phyloP scores from a whole-genome alignment of 2,329 filamentous ascomycete genomes.

The Elsinoe perseae region DNA sequence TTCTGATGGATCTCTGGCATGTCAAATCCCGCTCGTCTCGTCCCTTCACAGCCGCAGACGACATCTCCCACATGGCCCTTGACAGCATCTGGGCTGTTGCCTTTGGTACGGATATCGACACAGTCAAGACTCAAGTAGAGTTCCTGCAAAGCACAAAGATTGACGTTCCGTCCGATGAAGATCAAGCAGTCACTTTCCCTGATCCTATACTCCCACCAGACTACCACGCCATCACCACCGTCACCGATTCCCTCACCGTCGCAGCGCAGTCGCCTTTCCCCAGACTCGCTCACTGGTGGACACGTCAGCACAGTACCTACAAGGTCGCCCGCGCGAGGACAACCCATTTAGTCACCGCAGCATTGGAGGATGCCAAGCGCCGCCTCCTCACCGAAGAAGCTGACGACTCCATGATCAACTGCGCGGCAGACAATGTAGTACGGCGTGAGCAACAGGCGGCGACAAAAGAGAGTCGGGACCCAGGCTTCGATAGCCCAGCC shows the following conservation, averaged over 20 bases:
- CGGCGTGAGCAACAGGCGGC: slow-evolving; percentile 29
- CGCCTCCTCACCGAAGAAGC: slow-evolving; percentile 22
- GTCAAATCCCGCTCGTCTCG: slow-evolving; percentile 25
- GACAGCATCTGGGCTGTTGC: slow-evolving; percentile 36
- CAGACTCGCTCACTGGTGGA: slow-evolving; percentile 22
- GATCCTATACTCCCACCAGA: slow-evolving; percentile 21
- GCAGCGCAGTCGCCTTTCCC: slow-evolving; percentile 23
- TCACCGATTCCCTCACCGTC: slow-evolving; percentile 22
- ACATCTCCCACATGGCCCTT: slow-evolving; percentile 32
- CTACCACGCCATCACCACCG: slow-evolving; percentile 22
- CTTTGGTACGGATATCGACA: slow-evolving; percentile 30
- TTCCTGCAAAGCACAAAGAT: slow-evolving; percentile 18
- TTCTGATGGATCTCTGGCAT: slow-evolving; percentile 29
- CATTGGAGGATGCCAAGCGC: slow-evolving; percentile 29
- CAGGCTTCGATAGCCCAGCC: slow-evolving; percentile 24
- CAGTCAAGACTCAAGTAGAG: slow-evolving; percentile 20
- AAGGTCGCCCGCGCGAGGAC: slow-evolving; percentile 20
- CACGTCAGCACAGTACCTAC: slow-evolving; percentile 13
- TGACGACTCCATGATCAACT: slow-evolving; percentile 17
- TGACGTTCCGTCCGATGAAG: slow-evolving; percentile 6
- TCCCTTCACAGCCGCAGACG: slow-evolving; percentile 30
- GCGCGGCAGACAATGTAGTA: slow-evolving; percentile 33
- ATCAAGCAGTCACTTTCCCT: slow-evolving; percentile 20
- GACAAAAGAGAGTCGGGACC: slow-evolving; percentile 27
- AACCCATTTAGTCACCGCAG: slow-evolving; percentile 28